These are phyloP conservation scores for Backusella parvicylindrica DNA, from an alignment of 192 early-diverging fungal genomes.

Conservation along the genomic window DNA sequence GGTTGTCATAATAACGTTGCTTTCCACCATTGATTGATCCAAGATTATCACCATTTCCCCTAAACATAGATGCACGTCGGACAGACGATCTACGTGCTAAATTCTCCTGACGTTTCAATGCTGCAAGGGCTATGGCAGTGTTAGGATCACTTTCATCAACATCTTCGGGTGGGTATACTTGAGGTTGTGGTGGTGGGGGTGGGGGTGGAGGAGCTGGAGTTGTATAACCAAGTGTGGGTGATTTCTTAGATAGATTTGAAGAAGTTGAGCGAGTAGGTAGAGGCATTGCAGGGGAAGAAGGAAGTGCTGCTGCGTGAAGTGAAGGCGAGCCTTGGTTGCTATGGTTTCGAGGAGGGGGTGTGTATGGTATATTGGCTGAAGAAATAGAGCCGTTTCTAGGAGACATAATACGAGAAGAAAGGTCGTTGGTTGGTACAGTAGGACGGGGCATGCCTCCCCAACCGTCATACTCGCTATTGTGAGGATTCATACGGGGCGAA, in stretches of 20 bases:
- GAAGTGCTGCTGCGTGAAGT: not conserved
- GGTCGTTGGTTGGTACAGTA: constrained; percentile 8
- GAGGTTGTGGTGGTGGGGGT: not conserved
- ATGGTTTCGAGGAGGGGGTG: not conserved
- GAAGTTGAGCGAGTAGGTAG: constrained; percentile 17
- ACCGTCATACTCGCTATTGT: constrained; percentile 14
- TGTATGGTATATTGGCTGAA: not conserved
- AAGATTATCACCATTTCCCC: not conserved
- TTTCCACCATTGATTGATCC: not conserved
- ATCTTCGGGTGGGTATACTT: not conserved
- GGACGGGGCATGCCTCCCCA: constrained; percentile 25
- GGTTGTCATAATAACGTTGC: not conserved
- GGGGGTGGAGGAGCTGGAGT: constrained; percentile 6
- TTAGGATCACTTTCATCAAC: constrained; percentile 36
- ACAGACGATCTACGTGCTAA: constrained; percentile 36
- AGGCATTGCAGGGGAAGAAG: not conserved
- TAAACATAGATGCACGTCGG: constrained; percentile 30
- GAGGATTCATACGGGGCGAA: not conserved
- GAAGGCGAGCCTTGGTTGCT: not conserved
- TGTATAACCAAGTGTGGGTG: not conserved
- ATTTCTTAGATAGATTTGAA: not conserved
- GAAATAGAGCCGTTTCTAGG: not conserved
- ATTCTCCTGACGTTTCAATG: constrained; percentile 37
- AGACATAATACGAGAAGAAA: constrained; percentile 4
- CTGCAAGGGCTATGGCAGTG: constrained; percentile 35